Base-by-base conservation (phyloP, 225 moss, liverwort and hornwort genomes). In the Physcomitrellopsis africana region DNA sequence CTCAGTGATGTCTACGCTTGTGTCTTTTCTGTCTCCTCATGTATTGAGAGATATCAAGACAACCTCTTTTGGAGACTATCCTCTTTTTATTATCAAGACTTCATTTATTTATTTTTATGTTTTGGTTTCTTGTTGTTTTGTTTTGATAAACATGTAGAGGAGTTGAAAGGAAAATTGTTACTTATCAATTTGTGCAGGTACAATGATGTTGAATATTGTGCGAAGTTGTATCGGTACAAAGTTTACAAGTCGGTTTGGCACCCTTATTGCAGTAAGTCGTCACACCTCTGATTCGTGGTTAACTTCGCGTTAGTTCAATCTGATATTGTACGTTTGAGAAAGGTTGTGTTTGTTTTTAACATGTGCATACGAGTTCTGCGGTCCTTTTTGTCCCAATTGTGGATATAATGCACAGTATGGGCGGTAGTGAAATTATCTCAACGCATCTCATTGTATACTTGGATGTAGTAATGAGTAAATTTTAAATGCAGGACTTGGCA, bases 201-300 rank as follows among this genome's bases (percentile, higher is more conserved):
- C 84, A 77, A 83, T 85, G 87, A 89, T 92, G 92, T 77, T 92
- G 57, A 89, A 87, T 46, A 87, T 92, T 48, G 92, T 92, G 46
- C 85, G 85, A 67, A 89, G 87, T 62, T 87, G 89, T 76, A 89
- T 92, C 41, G 89, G 87, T 6, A 92, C 92, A 20, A 92, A 92
- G 72, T 92, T 89, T 18, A 87, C 89, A 7, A 92, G 89, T 62
- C 87, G 89, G 10, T 92, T 89, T 70, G 85, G 87, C 74, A 92
- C 85, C 57, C 87, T 92, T 15, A 89, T 92, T 64, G 87, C 92
- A 15, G 85, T 85, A 45, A 85, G 71, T 56, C 45, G 15, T 61
- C 62, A 8, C 52, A 51, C 22, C 49, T 47, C 18, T 45, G 66
- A 44, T 46, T 26, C 41, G 65, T 53, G 14, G 26, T 23, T 37